Evolutionary conservation across 225 moss, liverwort and hornwort genomes (phyloP), one percentile per base, ranked within the genome.

Genomic region (Asterella californica): DNA sequence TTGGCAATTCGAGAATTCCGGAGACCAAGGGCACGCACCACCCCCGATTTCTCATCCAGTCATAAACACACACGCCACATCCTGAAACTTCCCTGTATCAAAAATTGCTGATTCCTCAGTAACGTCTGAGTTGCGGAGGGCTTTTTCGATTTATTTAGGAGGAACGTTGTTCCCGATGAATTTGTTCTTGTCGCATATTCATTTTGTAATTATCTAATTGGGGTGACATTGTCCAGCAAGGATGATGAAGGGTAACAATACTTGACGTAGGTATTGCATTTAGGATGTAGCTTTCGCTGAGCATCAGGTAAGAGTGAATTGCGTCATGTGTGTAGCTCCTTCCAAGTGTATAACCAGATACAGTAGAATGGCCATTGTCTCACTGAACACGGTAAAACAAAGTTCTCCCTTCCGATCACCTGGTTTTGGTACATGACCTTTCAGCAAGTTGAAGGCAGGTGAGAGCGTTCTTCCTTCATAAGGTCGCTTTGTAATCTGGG

Each of bases 1-100:
- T n/a, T 96, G 94, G 96, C 96, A 96, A 86, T 96, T 86, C 55
- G 87, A 89, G 59, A 67, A 79, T 32, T 76, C 89, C 2, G 88
- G 88, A 81, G 83, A 79, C n/a, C 85, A 84, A 82, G 75, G 67
- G 52, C 47, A 81, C 64, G 53, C 45, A 53, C 61, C 64, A 32
- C 62, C 53, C n/a, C 48, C 49, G 9, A 32, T 74, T 33, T 77
- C 73, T 17, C 57, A 73, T 53, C 30, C 27, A 73, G 59, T 67
- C 36, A 74, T 72, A 38, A 78, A 46, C 42, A 9, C 68, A 32
- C 46, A 46, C 10, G 15, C 68, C 11, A 65, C 78, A 46, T 83
- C 76, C 69, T 80, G 76, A 82, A 36, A 34, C 75, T 54, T 69
- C 42, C 37, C 36, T 48, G 22, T 81, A 59, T 74, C 67, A 78